Conservation (phyloP, 2,329 filamentous ascomycete genomes). For the Paradendryphiella salina region DNA sequence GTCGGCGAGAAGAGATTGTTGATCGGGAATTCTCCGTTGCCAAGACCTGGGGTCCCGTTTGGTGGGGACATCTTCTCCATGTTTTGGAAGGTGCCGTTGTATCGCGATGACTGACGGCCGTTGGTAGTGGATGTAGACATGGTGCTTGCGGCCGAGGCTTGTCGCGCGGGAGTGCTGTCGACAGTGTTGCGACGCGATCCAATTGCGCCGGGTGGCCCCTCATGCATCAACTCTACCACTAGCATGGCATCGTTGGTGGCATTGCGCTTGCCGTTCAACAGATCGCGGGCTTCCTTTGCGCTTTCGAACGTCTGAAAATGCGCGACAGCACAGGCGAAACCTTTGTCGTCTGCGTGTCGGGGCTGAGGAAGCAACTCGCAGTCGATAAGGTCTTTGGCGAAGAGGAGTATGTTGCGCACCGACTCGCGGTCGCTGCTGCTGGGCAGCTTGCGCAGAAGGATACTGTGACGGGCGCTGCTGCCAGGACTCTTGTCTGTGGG, state of each 20-base stretch:
- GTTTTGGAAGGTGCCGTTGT: slow-evolving; percentile 64
- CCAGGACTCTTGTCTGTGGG: slow-evolving; percentile 42
- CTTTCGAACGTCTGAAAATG: slow-evolving; percentile 60
- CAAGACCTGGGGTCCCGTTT: slow-evolving; percentile 56
- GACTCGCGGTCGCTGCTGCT: slow-evolving; percentile 61
- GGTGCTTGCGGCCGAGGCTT: slow-evolving; percentile 52
- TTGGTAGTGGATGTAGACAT: slow-evolving; percentile 45
- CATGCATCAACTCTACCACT: slow-evolving; percentile 59
- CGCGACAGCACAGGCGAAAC: slow-evolving; percentile 62
- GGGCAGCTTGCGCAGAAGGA: slow-evolving; percentile 64
- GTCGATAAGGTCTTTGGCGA: slow-evolving; percentile 65
- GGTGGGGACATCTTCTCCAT: slow-evolving; percentile 66
- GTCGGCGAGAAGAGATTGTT: slow-evolving; percentile 72
- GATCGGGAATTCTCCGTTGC: slow-evolving; percentile 63
- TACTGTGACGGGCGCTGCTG: slow-evolving; percentile 36
- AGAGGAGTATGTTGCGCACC: slow-evolving; percentile 66
- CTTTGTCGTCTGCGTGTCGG: slow-evolving; percentile 60
- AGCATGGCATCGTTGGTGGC: slow-evolving; percentile 63
- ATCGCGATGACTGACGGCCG: slow-evolving; percentile 61
- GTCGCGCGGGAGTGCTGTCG: slow-evolving; percentile 52
- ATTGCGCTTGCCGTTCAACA: slow-evolving; percentile 65
- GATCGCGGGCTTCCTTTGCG: slow-evolving; percentile 62
- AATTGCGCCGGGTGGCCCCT: slow-evolving; percentile 39
- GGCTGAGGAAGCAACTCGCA: slow-evolving; percentile 58
- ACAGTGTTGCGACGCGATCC: slow-evolving; percentile 60